Conservation (phyloP, 2,329 filamentous ascomycete species). For the Stachybotrys echinatus region DNA sequence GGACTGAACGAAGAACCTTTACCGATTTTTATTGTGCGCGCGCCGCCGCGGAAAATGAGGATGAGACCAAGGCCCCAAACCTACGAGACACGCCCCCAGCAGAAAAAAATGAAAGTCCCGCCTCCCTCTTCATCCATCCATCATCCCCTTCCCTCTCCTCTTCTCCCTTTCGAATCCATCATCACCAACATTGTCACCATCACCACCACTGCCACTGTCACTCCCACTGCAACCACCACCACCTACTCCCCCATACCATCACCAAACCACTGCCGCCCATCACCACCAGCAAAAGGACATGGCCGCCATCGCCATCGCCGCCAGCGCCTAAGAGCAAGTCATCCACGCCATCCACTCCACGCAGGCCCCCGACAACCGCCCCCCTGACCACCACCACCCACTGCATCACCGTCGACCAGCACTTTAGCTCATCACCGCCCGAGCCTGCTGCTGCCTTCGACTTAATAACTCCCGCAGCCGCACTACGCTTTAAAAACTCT, state of each 20-base stretch:
- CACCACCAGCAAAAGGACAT: constrained; percentile 5
- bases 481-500: neutral
- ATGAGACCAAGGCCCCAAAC: constrained; percentile 33
- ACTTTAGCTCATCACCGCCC: constrained; percentile 3
- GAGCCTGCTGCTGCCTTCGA: neutral
- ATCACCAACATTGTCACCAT: constrained; percentile 8
- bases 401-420: neutral
- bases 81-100: constrained; percentile 28
- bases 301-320: neutral
- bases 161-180: constrained; percentile 9
- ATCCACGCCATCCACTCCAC: neutral
- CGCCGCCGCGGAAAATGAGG: constrained; percentile 32
- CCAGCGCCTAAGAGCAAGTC: neutral
- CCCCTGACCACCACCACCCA: constrained; percentile 7
- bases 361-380: constrained; percentile 3
- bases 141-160: constrained; percentile 17
- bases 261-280: constrained; percentile 4
- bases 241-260: constrained; percentile 12
- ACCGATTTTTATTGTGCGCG: constrained; percentile 31
- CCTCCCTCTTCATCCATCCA: constrained; percentile 13
- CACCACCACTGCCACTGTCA: constrained; percentile 17
- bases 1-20: constrained; percentile 19
- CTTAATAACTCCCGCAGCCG: neutral
- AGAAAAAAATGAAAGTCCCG: constrained; percentile 20
- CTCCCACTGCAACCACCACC: constrained; percentile 13